Percentiles rank a stretch among this genome's conserved stretches.
These are phyloP conservation scores for Boletus fagicola DNA, from an alignment of 768 basidiomycete species.

Conservation along the genomic window DNA sequence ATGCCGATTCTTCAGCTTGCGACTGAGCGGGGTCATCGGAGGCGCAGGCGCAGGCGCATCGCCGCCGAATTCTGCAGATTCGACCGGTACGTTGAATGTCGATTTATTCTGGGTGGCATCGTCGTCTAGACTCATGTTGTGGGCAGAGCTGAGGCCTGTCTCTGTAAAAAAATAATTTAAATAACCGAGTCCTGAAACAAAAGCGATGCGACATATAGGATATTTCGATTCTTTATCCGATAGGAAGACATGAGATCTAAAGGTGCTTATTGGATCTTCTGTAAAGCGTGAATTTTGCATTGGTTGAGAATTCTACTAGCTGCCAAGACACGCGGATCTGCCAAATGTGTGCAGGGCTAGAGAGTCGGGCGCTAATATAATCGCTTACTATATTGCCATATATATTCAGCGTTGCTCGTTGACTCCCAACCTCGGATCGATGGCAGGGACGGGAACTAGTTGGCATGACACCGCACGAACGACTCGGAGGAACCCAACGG, in stretches of 20 bases:
- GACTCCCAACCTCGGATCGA: too few species aligned
- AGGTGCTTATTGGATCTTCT: too few species aligned
- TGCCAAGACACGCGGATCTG: too few species aligned
- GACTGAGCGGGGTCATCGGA: slow-evolving; percentile 9
- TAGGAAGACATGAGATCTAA: slow-evolving; percentile 6
- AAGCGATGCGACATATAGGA: neutral
- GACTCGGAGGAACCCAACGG: too few species aligned
- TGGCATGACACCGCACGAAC: too few species aligned
- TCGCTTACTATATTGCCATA: too few species aligned
- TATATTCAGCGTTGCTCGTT: too few species aligned
- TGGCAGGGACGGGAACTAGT: too few species aligned
- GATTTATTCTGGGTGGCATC: neutral
- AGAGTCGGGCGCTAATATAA: neutral
- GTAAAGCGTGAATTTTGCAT: neutral
- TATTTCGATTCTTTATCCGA: neutral
- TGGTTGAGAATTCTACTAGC: neutral
- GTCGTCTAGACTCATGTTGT: slow-evolving; percentile 1
- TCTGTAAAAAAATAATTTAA: neutral
- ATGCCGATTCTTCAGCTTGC: slow-evolving; percentile 29
- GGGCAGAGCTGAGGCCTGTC: neutral
- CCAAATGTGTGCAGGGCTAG: neutral
- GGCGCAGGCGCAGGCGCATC: neutral
- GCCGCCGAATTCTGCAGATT: neutral
- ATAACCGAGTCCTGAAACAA: neutral
- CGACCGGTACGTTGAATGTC: neutral